A percentile compares a stretch with the other conserved stretches of the same genome.
These are phyloP conservation scores for Pelargonium fulgidum DNA, from an alignment of 441 rosid genomes.

Conservation along the genomic window DNA sequence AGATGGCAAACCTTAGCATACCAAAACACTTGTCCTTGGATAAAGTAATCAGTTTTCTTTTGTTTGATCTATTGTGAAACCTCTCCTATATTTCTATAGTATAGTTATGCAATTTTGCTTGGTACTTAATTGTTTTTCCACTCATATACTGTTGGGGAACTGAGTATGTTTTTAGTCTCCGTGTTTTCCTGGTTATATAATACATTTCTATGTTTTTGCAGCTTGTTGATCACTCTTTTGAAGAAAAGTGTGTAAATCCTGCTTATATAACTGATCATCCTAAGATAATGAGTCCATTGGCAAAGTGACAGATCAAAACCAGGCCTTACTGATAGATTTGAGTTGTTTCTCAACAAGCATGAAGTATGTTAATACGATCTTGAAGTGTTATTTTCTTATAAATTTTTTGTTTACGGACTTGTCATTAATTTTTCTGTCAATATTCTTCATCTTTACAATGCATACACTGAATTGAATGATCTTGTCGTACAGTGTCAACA, in stretches of 20 bases:
- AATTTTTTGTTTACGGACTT: neutral
- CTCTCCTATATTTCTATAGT: no score
- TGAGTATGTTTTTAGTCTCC: no score
- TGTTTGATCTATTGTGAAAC: no score
- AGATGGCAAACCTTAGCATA: constrained; percentile 60
- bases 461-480: constrained; percentile 84
- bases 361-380: constrained; percentile 39
- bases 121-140: neutral
- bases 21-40: constrained; percentile 72
- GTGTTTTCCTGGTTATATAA: neutral
- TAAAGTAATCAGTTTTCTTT: constrained; percentile 38
- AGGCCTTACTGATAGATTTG: constrained; percentile 73
- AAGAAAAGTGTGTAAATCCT: constrained; percentile 77
- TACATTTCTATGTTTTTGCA: constrained; percentile 26
- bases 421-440: no score
- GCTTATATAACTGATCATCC: constrained; percentile 83
- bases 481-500: constrained; percentile 80
- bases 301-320: constrained; percentile 68
- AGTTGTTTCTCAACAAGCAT: constrained; percentile 73
- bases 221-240: constrained; percentile 86
- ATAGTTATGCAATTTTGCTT: neutral
- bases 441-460: constrained; percentile 68
- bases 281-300: constrained; percentile 91
- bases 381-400: neutral
- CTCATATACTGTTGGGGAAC: no score